Evolutionary conservation across 2,329 filamentous ascomycete genomes (phyloP).

Genomic region (Trichoderma gracile): DNA sequence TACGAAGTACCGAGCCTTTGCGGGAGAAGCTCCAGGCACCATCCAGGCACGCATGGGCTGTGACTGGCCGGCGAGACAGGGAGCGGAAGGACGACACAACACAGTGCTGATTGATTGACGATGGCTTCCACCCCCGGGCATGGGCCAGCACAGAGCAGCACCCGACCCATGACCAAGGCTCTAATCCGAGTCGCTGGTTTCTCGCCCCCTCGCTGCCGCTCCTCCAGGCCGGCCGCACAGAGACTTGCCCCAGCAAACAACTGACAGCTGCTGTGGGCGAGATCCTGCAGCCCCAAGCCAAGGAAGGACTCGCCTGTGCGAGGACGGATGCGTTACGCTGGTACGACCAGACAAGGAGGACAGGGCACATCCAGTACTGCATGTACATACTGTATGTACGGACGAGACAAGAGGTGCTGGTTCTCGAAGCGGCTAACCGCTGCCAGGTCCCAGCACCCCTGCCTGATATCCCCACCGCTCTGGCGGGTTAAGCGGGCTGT

Average conservation of each 20-base stretch:
- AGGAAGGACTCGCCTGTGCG: constrained; percentile 1
- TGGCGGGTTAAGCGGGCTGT: constrained; percentile 16
- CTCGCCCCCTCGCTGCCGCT: background rate
- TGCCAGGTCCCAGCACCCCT: constrained; percentile 25
- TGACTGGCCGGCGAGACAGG: constrained; percentile 14
- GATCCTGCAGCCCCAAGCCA: background rate
- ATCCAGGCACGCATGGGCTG: constrained; percentile 22
- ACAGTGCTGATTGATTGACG: background rate
- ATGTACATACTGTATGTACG: too few relatives aligned
- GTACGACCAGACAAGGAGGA: background rate
- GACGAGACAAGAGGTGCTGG: too few relatives aligned
- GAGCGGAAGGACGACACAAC: background rate
- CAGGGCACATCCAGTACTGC: background rate
- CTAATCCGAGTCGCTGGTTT: constrained; percentile 1
- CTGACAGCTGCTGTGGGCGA: constrained; percentile 16
- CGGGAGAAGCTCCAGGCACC: constrained; percentile 2
- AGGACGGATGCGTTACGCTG: constrained; percentile 1
- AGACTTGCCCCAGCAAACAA: constrained; percentile 8
- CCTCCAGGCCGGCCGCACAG: background rate
- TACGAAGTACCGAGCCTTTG: background rate
- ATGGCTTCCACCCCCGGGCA: background rate
- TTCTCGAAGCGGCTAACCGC: constrained; percentile 23
- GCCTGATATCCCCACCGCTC: constrained; percentile 7
- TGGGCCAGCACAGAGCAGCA: background rate
- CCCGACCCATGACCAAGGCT: background rate